phyloP scores from a whole-genome alignment of 371 early-diverging fungal genomes.

The Rhizopus delemar region DNA sequence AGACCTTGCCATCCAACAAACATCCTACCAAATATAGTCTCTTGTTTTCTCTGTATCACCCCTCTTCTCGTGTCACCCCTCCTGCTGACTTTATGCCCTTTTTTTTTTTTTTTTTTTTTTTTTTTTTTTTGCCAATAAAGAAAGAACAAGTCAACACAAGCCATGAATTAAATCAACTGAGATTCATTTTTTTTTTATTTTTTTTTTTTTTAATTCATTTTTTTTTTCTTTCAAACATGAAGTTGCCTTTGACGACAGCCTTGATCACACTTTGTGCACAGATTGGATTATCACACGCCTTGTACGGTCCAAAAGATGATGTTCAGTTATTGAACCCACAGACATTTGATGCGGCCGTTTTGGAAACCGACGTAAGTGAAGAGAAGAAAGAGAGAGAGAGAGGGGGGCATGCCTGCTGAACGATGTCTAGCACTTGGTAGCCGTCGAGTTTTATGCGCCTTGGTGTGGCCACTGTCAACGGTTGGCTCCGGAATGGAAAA shows the following conservation, averaged over 20 bases:
- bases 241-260: constrained; percentile 11
- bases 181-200: neutral
- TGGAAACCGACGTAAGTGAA: constrained; percentile 64
- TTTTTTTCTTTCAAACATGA: constrained; percentile 9
- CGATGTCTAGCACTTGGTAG: constrained; percentile 66
- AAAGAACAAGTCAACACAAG: too few relatives aligned
- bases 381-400: neutral
- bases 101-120: too few relatives aligned
- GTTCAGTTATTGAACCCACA: constrained; percentile 60
- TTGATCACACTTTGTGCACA: constrained; percentile 22
- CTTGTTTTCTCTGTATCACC: too few relatives aligned
- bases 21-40: too few relatives aligned
- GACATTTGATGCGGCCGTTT: constrained; percentile 71
- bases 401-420: neutral
- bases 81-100: too few relatives aligned
- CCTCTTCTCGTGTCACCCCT: too few relatives aligned
- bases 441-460: constrained; percentile 90
- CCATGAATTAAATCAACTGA: neutral
- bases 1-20: too few relatives aligned
- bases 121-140: too few relatives aligned
- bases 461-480: constrained; percentile 95
- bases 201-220: constrained; percentile 1
- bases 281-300: constrained; percentile 25
- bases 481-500: constrained; percentile 83
- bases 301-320: constrained; percentile 60